phyloP scores from a whole-genome alignment of 1,284 basidiomycete species.

The Ustilago crameri region DNA sequence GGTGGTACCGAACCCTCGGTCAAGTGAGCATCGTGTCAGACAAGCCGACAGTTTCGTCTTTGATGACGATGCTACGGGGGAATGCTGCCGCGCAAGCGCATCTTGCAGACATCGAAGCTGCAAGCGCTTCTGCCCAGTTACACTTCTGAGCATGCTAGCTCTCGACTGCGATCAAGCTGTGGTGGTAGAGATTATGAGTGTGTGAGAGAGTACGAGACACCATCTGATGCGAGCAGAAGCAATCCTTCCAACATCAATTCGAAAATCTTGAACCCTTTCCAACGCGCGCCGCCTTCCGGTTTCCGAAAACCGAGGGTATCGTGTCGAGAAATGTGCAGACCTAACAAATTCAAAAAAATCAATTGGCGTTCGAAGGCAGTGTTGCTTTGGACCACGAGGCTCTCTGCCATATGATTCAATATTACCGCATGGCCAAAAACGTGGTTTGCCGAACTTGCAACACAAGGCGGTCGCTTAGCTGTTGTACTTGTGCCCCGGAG shows the following conservation, averaged over 20 bases:
- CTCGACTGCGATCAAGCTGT: neutral
- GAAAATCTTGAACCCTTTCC: too few relatives aligned
- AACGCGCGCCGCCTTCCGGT: too few relatives aligned
- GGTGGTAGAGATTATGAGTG: too few relatives aligned
- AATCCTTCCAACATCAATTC: too few relatives aligned
- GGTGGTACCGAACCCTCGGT: neutral
- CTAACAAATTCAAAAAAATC: too few relatives aligned
- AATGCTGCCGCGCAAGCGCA: neutral
- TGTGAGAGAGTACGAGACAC: too few relatives aligned
- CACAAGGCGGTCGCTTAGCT: neutral
- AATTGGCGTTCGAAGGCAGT: too few relatives aligned
- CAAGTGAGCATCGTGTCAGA: neutral
- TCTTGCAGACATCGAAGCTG: neutral
- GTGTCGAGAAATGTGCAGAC: too few relatives aligned
- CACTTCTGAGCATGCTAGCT: neutral
- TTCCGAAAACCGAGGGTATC: too few relatives aligned
- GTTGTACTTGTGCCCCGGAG: neutral
- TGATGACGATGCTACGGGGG: neutral
- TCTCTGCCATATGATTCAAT: too few relatives aligned
- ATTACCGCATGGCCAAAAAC: slow-evolving; percentile 7
- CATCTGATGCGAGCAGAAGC: too few relatives aligned
- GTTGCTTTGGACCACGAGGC: too few relatives aligned
- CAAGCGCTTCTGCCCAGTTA: neutral
- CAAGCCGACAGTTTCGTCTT: neutral
- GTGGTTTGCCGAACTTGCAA: neutral